These are phyloP conservation scores for Microdochium trichocladiopsis DNA, from an alignment of 2,329 filamentous ascomycete genomes.

Conservation along the genomic window DNA sequence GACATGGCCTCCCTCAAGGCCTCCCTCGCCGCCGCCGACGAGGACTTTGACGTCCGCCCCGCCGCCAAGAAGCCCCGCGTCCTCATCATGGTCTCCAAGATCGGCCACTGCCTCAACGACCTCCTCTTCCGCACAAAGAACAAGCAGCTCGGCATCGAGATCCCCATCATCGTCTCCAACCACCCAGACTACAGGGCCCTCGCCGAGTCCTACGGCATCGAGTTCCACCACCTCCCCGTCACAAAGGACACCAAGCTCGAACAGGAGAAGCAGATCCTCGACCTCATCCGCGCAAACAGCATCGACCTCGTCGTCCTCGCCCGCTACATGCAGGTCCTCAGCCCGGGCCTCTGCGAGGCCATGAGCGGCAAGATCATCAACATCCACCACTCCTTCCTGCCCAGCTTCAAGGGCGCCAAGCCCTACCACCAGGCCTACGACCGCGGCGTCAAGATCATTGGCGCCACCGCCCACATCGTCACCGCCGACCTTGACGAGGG, in stretches of 20 bases:
- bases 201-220: slow-evolving; percentile 66
- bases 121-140: slow-evolving; percentile 73
- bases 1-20: slow-evolving; percentile 48
- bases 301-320: slow-evolving; percentile 77
- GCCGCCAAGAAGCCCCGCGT: slow-evolving; percentile 65
- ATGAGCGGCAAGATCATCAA: slow-evolving; percentile 89
- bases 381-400: slow-evolving; percentile 84
- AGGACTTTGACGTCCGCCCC: slow-evolving; percentile 60
- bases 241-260: slow-evolving; percentile 68
- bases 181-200: slow-evolving; percentile 66
- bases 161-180: slow-evolving; percentile 76
- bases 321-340: slow-evolving; percentile 83
- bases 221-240: slow-evolving; percentile 76
- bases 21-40: slow-evolving; percentile 31
- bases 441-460: slow-evolving; percentile 81
- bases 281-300: slow-evolving; percentile 59
- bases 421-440: slow-evolving; percentile 86
- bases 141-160: slow-evolving; percentile 66
- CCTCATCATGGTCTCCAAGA: slow-evolving; percentile 86
- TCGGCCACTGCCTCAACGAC: slow-evolving; percentile 80
- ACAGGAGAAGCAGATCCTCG: slow-evolving; percentile 66
- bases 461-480: slow-evolving; percentile 79
- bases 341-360: slow-evolving; percentile 63
- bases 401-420: slow-evolving; percentile 81
- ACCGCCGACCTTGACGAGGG: slow-evolving; percentile 81